phyloP scores from a whole-genome alignment of 768 basidiomycete genomes.

The Melanogaster broomeanus region DNA sequence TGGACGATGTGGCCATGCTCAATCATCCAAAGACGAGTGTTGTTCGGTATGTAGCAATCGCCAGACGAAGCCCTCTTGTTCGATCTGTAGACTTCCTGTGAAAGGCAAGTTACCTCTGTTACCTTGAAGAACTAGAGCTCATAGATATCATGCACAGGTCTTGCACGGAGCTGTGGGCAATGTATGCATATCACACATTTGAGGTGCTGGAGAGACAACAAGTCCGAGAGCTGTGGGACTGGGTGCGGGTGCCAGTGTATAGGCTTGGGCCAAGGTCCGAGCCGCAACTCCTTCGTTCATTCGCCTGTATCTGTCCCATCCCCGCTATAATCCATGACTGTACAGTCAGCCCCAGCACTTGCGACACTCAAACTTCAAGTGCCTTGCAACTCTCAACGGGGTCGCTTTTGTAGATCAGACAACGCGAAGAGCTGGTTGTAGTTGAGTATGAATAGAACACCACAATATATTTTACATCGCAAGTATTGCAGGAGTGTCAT shows the following conservation, averaged over 20 bases:
- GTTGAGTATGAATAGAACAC: no score
- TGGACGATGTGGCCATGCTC: constrained; percentile 39
- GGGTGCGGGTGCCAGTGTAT: constrained; percentile 69
- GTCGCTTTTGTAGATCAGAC: no score
- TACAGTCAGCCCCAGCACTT: no score
- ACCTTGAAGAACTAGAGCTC: not conserved
- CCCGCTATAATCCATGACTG: constrained; percentile 2
- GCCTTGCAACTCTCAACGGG: no score
- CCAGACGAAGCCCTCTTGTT: constrained; percentile 55
- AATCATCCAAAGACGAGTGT: constrained; percentile 34
- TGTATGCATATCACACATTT: constrained; percentile 70
- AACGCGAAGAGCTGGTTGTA: no score
- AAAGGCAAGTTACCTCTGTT: constrained; percentile 49
- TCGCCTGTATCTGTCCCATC: constrained; percentile 12
- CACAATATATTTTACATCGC: no score
- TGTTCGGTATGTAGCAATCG: constrained; percentile 48
- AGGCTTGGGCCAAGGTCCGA: constrained; percentile 15
- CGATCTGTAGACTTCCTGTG: constrained; percentile 75
- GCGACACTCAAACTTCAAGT: no score
- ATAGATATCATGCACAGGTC: constrained; percentile 39
- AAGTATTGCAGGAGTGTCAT: no score
- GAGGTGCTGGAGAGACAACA: constrained; percentile 54
- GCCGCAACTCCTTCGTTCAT: constrained; percentile 4
- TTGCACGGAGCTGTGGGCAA: constrained; percentile 59
- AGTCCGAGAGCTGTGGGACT: constrained; percentile 56